phyloP scores from a whole-genome alignment of 805 yeast species.

The Lachancea cidri region DNA sequence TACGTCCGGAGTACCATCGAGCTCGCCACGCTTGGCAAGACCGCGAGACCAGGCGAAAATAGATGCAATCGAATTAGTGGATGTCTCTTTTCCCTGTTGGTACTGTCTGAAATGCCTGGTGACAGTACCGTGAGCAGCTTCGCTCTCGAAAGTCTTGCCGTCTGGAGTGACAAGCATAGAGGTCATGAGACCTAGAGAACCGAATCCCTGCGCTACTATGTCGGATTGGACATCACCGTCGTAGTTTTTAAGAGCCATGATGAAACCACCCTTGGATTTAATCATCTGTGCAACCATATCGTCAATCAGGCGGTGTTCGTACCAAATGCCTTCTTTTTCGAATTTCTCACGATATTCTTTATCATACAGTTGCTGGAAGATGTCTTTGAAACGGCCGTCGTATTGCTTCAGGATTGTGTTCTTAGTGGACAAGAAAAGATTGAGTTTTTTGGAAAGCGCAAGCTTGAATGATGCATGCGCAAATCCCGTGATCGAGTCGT shows the following conservation, averaged over 20 bases:
- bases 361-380: slow-evolving; percentile 64
- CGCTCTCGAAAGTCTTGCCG: slow-evolving; percentile 80
- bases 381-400: slow-evolving; percentile 79
- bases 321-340: slow-evolving; percentile 57
- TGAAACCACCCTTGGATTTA: slow-evolving; percentile 77
- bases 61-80: slow-evolving; percentile 81
- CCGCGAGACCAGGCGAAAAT: slow-evolving; percentile 89
- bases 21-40: slow-evolving; percentile 71
- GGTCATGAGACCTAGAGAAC: slow-evolving; percentile 80
- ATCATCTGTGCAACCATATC: slow-evolving; percentile 90
- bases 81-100: slow-evolving; percentile 77
- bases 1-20: slow-evolving; percentile 68
- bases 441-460: slow-evolving; percentile 60
- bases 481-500: slow-evolving; percentile 68
- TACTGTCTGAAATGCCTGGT: slow-evolving; percentile 81
- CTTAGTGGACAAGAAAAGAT: slow-evolving; percentile 67
- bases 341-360: slow-evolving; percentile 50
- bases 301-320: slow-evolving; percentile 78
- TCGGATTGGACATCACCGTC: slow-evolving; percentile 86
- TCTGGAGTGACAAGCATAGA: slow-evolving; percentile 79
- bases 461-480: slow-evolving; percentile 76
- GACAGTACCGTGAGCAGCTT: slow-evolving; percentile 86
- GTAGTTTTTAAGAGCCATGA: slow-evolving; percentile 76
- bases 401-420: slow-evolving; percentile 78
- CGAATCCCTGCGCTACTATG: slow-evolving; percentile 84